phyloP scores from a whole-genome alignment of 345 rosid genomes.

The Microcos paniculata region DNA sequence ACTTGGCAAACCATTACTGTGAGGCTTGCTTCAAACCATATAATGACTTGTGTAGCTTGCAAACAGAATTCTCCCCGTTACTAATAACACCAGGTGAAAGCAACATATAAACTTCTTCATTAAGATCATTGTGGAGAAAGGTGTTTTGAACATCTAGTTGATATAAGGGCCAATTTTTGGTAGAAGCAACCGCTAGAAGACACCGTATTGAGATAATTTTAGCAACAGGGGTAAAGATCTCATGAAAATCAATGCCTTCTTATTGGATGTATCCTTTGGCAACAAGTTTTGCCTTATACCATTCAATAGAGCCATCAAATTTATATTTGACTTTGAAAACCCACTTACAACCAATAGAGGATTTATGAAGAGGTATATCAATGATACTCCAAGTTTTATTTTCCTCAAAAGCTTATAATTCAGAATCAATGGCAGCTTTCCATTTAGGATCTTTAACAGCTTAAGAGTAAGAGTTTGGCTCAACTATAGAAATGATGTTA shows the following conservation, averaged over 20 bases:
- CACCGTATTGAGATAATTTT: neutral
- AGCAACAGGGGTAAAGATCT: too few relatives aligned
- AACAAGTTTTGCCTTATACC: neutral
- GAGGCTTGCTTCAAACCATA: conserved; percentile 13
- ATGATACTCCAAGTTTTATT: neutral
- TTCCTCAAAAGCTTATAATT: neutral
- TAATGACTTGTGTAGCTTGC: neutral
- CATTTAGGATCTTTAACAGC: neutral
- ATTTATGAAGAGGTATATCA: neutral
- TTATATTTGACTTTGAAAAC: neutral
- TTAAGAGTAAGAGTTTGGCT: neutral
- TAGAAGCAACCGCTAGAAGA: neutral
- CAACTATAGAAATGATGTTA: neutral
- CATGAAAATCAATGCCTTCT: neutral
- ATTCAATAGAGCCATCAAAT: neutral
- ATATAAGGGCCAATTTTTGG: neutral
- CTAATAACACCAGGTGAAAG: neutral
- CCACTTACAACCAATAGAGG: neutral
- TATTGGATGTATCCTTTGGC: neutral
- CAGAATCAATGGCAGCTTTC: neutral
- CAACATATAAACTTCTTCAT: neutral
- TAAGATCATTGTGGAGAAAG: neutral
- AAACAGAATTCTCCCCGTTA: neutral
- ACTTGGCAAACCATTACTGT: conserved; percentile 12
- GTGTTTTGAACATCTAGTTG: conserved; percentile 12